Percentiles rank a stretch among this genome's conserved stretches.
Evolutionary conservation across 106 monocot genomes (phyloP).

Genomic region (Dioscorea dumetorum): DNA sequence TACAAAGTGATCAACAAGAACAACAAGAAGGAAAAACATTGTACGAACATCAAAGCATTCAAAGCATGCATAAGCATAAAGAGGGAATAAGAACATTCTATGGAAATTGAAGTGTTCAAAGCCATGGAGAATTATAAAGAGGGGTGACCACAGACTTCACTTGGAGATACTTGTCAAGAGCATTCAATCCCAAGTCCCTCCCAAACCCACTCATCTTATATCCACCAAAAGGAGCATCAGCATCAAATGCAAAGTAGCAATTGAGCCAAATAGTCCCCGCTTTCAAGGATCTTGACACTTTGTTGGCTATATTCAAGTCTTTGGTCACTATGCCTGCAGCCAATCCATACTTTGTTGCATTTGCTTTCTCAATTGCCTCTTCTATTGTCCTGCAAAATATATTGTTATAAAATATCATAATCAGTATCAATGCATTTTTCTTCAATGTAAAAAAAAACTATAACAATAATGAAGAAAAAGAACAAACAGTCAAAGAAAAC

Average conservation of each 20-base stretch:
- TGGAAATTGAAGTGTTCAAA: too few species aligned
- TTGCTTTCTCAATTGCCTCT: slow-evolving; percentile 30
- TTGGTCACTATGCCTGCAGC: slow-evolving; percentile 28
- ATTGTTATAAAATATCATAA: too few species aligned
- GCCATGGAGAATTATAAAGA: slow-evolving; percentile 24
- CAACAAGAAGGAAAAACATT: too few species aligned
- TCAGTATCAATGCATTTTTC: too few species aligned
- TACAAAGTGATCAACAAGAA: too few species aligned
- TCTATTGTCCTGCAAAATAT: slow-evolving; percentile 15
- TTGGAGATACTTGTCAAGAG: slow-evolving; percentile 20
- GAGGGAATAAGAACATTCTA: too few species aligned
- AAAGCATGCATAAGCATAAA: too few species aligned
- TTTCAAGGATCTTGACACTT: slow-evolving; percentile 21
- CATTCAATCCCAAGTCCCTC: slow-evolving; percentile 18
- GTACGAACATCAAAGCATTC: too few species aligned
- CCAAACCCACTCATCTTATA: slow-evolving; percentile 34
- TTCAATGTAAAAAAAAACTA: too few species aligned
- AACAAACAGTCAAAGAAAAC: too few species aligned
- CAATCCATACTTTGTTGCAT: slow-evolving; percentile 24
- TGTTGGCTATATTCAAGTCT: slow-evolving; percentile 19
- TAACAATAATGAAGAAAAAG: too few species aligned
- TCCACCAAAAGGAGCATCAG: slow-evolving; percentile 26
- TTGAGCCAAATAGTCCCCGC: slow-evolving; percentile 29
- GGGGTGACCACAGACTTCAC: slow-evolving; percentile 32
- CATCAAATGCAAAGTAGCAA: slow-evolving; percentile 20